Evolutionary conservation across 257 asterid species (phyloP).

Genomic region (Solanum stenotomum): DNA sequence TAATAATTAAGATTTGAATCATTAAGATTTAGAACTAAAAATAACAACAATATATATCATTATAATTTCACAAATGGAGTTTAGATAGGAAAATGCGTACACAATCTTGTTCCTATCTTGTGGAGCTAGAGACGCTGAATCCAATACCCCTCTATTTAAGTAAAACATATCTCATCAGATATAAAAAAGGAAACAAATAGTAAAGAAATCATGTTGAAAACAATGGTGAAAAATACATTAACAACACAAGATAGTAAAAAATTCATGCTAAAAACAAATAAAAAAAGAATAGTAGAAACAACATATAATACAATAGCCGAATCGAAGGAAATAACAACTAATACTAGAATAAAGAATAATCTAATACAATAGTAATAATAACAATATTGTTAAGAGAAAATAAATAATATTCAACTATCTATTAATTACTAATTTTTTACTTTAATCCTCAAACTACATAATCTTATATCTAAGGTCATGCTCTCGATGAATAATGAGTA

Average conservation of each 20-base stretch:
- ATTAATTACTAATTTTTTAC: no score
- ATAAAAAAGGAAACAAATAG: no score
- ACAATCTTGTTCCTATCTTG: no score
- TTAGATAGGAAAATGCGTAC: background rate
- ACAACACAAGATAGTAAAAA: background rate
- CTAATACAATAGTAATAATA: background rate
- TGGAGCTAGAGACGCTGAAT: rapidly evolving
- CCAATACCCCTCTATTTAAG: no score
- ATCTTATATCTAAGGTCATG: no score
- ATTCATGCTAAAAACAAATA: background rate
- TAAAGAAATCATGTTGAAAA: background rate
- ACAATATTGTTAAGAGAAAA: background rate
- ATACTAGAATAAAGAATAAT: background rate
- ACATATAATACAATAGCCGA: background rate
- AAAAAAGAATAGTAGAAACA: background rate
- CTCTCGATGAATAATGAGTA: no score
- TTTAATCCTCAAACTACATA: background rate
- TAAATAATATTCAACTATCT: no score
- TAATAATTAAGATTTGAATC: no score
- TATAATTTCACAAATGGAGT: background rate
- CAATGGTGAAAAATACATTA: background rate
- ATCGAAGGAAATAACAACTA: background rate
- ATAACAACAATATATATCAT: no score
- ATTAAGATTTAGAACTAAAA: background rate
- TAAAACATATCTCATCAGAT: background rate